Evolutionary conservation across 208 protist genomes (phyloP).

Genomic region (Leishmania turanica): DNA sequence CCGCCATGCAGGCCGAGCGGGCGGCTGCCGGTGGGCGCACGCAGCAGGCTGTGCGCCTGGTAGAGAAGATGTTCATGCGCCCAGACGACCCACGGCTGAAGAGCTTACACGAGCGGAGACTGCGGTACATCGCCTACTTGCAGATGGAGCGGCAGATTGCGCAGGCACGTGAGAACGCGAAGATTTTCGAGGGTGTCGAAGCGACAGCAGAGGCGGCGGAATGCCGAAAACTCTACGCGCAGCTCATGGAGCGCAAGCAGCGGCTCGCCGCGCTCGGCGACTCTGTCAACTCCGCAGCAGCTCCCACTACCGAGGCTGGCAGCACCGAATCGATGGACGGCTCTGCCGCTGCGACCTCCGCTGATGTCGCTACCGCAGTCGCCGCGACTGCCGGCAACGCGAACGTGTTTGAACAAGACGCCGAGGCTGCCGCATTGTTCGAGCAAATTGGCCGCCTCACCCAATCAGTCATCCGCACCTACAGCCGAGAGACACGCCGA

Average conservation of each 20-base stretch:
- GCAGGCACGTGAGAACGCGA: slow-evolving; percentile 72
- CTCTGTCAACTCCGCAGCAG: not conserved
- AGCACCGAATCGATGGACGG: not conserved
- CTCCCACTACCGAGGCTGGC: not conserved
- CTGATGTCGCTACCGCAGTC: not conserved
- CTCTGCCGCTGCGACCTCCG: not conserved
- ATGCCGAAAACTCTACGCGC: slow-evolving; percentile 53
- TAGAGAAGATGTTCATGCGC: slow-evolving; percentile 86
- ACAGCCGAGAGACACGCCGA: slow-evolving; percentile 22
- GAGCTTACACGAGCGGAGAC: slow-evolving; percentile 73
- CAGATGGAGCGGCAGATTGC: slow-evolving; percentile 87
- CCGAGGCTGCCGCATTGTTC: slow-evolving; percentile 61
- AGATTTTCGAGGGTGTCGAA: slow-evolving; percentile 67
- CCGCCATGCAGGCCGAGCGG: slow-evolving; percentile 35
- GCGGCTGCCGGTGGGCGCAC: slow-evolving; percentile 40
- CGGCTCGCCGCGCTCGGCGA: not conserved
- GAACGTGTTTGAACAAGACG: slow-evolving; percentile 66
- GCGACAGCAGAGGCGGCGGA: slow-evolving; percentile 49
- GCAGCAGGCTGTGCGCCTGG: slow-evolving; percentile 56
- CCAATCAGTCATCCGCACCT: slow-evolving; percentile 28
- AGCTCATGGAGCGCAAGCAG: slow-evolving; percentile 46
- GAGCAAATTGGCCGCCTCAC: slow-evolving; percentile 68
- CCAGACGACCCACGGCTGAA: slow-evolving; percentile 67
- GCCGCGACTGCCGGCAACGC: not conserved
- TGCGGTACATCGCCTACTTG: slow-evolving; percentile 82